Percentiles rank a stretch among this genome's conserved stretches.
phyloP scores from a whole-genome alignment of 2,329 filamentous ascomycete species.

The Juglanconis juglandina region DNA sequence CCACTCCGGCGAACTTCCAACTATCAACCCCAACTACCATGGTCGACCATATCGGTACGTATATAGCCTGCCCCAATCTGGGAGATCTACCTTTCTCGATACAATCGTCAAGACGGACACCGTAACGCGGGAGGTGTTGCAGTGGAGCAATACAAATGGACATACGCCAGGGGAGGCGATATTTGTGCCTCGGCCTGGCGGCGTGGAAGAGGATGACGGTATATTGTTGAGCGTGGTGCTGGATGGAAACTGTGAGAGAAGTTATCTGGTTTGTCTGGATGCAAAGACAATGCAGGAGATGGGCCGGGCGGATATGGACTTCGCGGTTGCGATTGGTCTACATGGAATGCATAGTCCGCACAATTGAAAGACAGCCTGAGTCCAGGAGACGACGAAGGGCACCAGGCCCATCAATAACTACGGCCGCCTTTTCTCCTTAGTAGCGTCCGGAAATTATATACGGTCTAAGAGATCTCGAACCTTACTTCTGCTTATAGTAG shows the following conservation, averaged over 20 bases:
- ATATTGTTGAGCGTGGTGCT: slow-evolving; percentile 53
- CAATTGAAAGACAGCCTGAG: background rate
- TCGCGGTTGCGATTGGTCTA: slow-evolving; percentile 61
- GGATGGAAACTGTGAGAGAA: slow-evolving; percentile 54
- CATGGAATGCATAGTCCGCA: slow-evolving; percentile 52
- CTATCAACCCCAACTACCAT: slow-evolving; percentile 57
- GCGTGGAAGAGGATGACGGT: slow-evolving; percentile 30
- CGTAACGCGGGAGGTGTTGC: slow-evolving; percentile 43
- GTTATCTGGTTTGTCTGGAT: slow-evolving; percentile 64
- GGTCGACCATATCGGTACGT: slow-evolving; percentile 56
- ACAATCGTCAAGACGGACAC: slow-evolving; percentile 64
- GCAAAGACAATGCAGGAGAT: slow-evolving; percentile 61
- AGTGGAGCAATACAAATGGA: slow-evolving; percentile 55
- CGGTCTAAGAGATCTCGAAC: too few relatives aligned
- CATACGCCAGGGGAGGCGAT: slow-evolving; percentile 69
- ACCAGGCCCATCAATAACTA: too few relatives aligned
- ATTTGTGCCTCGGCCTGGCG: slow-evolving; percentile 54
- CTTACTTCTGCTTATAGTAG: too few relatives aligned
- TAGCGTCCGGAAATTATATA: too few relatives aligned
- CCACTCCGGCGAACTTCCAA: slow-evolving; percentile 61
- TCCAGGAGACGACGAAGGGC: too few relatives aligned
- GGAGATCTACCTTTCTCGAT: slow-evolving; percentile 59
- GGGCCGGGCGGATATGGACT: slow-evolving; percentile 60
- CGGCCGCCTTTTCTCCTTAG: too few relatives aligned
- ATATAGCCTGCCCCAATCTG: slow-evolving; percentile 55